Conservation (phyloP, 2,329 filamentous ascomycete genomes). For the Colletotrichum higginsianum region DNA sequence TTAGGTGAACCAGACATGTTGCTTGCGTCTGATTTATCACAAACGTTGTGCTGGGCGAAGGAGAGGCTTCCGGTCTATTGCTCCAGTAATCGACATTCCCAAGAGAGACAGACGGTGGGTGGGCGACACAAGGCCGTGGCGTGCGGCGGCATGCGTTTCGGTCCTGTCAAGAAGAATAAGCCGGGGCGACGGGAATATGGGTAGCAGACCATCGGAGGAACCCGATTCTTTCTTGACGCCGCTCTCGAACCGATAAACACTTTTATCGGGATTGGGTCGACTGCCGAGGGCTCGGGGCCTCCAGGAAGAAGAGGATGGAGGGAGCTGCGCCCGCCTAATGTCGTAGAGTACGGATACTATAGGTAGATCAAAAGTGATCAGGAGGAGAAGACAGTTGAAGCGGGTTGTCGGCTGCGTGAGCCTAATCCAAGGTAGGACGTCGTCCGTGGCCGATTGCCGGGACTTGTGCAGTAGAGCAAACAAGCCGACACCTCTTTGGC, state of each 20-base stretch:
- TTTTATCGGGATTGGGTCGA: slow-evolving; percentile 20
- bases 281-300: slow-evolving; percentile 20
- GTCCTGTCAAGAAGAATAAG: slow-evolving; percentile 3
- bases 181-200: slow-evolving; percentile 3
- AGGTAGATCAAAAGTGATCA: not conserved
- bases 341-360: not conserved
- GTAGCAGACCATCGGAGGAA: slow-evolving; percentile 16
- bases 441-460: slow-evolving; percentile 30
- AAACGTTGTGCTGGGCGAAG: not conserved
- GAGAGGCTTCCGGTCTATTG: not conserved
- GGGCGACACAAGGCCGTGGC: not conserved
- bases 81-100: not conserved
- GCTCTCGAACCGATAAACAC: slow-evolving; percentile 19
- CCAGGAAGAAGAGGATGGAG: slow-evolving; percentile 6
- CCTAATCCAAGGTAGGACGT: slow-evolving; percentile 23
- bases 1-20: slow-evolving; percentile 30
- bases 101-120: not conserved
- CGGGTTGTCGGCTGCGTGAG: slow-evolving; percentile 9
- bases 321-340: not conserved
- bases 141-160: slow-evolving; percentile 10
- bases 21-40: slow-evolving; percentile 4
- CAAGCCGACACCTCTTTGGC: slow-evolving; percentile 25
- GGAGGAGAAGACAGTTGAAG: slow-evolving; percentile 10
- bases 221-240: not conserved
- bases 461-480: slow-evolving; percentile 28